Evolutionary conservation across 768 basidiomycete genomes (phyloP), one percentile per base, ranked within the genome.

Genomic region (Suillus paluster): DNA sequence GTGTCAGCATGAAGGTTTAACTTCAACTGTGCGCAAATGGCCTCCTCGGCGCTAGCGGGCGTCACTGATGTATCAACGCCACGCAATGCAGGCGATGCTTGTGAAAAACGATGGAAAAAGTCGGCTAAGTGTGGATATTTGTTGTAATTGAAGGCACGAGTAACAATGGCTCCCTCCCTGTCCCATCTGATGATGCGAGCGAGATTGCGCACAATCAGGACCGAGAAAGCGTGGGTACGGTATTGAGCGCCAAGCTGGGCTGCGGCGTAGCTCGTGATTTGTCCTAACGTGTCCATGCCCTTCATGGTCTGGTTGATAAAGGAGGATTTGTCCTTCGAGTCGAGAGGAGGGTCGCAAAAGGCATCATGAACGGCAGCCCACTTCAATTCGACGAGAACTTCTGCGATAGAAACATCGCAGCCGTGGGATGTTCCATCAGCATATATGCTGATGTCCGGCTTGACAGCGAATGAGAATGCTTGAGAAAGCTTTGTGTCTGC

Each of bases 51-150:
- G 9, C 41, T 14, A 59, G 52, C 19, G 3, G 14, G 2, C 0
- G 1, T 15, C 33, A 75, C 71, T 1, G 74, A 72, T 0, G 61
- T 38, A 52, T 79, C 74, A 15, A 55, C 44, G 3, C 75, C 76
- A 8, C 65, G 61, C 27, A 61, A 36, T 1, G 33, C 34, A 44
- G 15, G 49, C 21, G 55, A 48, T 36, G 67, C 62, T 33, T 61
- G 66, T 11, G 64, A 60, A 62, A 66, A 77, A 14, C 66, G 62
- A 58, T 50, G 66, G 44, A 77, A 65, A 62, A 75, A 78, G 8
- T 64, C 54, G 15, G 59, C 45, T 1, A 61, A 19, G 4, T 52
- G 23, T 5, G 70, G 54, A 6, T 64, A 2, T 6, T 59, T n/a
- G 15, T 41, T 33, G 66, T 70, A 75, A 46, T 73, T 48, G 60